Evolutionary conservation across 192 early-diverging fungal species (phyloP).

Genomic region (Neocallimastix lanati): DNA sequence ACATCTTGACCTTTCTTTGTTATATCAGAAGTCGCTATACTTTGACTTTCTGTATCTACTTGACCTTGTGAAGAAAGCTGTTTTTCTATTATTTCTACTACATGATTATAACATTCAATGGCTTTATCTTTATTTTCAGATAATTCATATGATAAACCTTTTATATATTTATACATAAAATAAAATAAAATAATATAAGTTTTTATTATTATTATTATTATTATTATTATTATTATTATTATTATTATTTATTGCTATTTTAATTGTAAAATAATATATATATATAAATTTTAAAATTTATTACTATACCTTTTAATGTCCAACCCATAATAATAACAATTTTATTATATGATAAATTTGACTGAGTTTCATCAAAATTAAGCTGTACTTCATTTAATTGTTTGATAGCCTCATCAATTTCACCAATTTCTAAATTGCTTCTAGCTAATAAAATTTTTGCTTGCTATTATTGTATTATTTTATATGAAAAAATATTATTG

Average conservation of each 20-base stretch:
- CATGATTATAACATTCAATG: not conserved
- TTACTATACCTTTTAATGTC: constrained; percentile 9
- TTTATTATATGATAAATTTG: constrained; percentile 1
- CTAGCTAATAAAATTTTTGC: constrained; percentile 7
- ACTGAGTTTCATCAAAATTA: not conserved
- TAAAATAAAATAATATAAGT: no score
- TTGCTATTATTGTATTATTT: no score
- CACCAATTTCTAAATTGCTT: constrained; percentile 4
- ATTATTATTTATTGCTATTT: no score
- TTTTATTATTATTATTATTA: no score
- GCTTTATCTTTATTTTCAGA: not conserved
- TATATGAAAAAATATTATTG: no score
- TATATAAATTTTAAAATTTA: no score
- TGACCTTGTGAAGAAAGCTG: not conserved
- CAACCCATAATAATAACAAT: constrained; percentile 2
- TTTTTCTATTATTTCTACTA: not conserved
- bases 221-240: no score
- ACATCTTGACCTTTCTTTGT: not conserved
- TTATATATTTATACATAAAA: no score
- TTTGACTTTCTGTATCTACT: not conserved
- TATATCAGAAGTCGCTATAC: not conserved
- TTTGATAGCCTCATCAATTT: not conserved
- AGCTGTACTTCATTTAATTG: not conserved
- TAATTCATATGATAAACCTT: not conserved
- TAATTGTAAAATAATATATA: no score